These are phyloP conservation scores for Penicillium sp. DNA, from an alignment of 2,329 filamentous ascomycete species.

Conservation along the genomic window DNA sequence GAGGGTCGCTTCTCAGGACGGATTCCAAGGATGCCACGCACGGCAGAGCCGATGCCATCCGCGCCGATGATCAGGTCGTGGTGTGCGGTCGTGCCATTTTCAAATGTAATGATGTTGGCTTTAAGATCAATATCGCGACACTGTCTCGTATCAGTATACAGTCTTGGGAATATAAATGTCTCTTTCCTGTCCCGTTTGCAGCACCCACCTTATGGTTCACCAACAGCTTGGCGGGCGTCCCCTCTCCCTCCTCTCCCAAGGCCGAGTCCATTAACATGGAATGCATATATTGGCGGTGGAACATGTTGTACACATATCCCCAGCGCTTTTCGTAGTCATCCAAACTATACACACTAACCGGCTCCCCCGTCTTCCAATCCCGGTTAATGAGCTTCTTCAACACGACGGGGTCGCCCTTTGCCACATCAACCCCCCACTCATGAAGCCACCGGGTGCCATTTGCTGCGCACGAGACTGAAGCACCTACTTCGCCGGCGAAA, in stretches of 20 bases:
- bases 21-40: slow-evolving; percentile 67
- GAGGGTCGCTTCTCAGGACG: slow-evolving; percentile 63
- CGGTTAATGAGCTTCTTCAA: slow-evolving; percentile 69
- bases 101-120: slow-evolving; percentile 56
- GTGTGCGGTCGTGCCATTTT: slow-evolving; percentile 53
- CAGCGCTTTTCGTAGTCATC: slow-evolving; percentile 68
- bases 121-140: slow-evolving; percentile 59
- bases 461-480: slow-evolving; percentile 69
- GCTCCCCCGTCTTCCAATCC: slow-evolving; percentile 71
- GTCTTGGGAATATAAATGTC: not conserved
- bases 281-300: slow-evolving; percentile 72
- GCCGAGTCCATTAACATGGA: slow-evolving; percentile 67
- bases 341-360: slow-evolving; percentile 66
- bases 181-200: no score
- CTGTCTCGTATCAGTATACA: slow-evolving; percentile 22
- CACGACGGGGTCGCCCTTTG: slow-evolving; percentile 67
- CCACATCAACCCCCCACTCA: slow-evolving; percentile 69
- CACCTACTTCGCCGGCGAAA: slow-evolving; percentile 70
- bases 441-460: slow-evolving; percentile 73
- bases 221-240: slow-evolving; percentile 56
- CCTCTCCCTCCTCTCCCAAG: slow-evolving; percentile 56
- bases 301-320: slow-evolving; percentile 72
- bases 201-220: slow-evolving; percentile 59
- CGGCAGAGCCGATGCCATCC: slow-evolving; percentile 70
- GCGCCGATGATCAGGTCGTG: slow-evolving; percentile 68